A percentile compares a stretch with the other conserved stretches of the same genome.
Conservation (phyloP, 352 stramenopile genomes). For the Phytopythium helicoides region DNA sequence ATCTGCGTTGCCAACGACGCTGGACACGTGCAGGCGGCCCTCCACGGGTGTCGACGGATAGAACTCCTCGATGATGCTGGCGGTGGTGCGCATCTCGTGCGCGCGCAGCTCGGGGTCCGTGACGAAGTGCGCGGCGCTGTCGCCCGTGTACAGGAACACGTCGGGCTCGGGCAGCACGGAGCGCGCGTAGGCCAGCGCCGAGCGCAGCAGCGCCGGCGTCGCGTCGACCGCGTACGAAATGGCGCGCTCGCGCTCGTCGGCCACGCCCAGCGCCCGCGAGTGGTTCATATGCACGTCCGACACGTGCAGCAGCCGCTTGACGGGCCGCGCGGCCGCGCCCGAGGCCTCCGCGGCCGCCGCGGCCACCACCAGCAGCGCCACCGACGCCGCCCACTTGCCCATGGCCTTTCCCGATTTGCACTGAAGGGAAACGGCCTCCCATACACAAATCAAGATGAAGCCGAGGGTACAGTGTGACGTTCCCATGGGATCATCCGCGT, state of each 20-base stretch:
- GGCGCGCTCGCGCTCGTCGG: constrained; percentile 18
- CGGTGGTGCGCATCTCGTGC: background rate
- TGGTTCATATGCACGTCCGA: constrained; percentile 70
- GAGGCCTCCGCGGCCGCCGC: background rate
- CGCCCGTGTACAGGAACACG: constrained; percentile 67
- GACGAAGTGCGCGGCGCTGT: constrained; percentile 43
- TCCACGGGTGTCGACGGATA: background rate
- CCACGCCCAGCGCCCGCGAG: constrained; percentile 9
- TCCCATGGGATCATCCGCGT: too few species aligned
- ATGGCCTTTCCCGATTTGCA: background rate
- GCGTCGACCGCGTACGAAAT: constrained; percentile 32
- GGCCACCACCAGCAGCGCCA: background rate
- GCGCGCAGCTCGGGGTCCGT: background rate
- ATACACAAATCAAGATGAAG: too few species aligned
- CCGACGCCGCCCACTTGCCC: constrained; percentile 1
- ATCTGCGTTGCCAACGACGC: constrained; percentile 6
- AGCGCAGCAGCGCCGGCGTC: constrained; percentile 20
- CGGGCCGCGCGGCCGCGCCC: background rate
- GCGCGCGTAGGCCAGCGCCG: constrained; percentile 21
- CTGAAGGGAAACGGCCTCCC: too few species aligned
- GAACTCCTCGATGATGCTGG: constrained; percentile 2
- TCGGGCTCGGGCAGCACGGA: constrained; percentile 50
- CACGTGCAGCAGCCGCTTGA: constrained; percentile 54
- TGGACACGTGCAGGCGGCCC: constrained; percentile 5
- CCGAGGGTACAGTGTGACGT: too few species aligned